These are phyloP conservation scores for Solanum okadae DNA, from an alignment of 257 asterid species.

Conservation along the genomic window DNA sequence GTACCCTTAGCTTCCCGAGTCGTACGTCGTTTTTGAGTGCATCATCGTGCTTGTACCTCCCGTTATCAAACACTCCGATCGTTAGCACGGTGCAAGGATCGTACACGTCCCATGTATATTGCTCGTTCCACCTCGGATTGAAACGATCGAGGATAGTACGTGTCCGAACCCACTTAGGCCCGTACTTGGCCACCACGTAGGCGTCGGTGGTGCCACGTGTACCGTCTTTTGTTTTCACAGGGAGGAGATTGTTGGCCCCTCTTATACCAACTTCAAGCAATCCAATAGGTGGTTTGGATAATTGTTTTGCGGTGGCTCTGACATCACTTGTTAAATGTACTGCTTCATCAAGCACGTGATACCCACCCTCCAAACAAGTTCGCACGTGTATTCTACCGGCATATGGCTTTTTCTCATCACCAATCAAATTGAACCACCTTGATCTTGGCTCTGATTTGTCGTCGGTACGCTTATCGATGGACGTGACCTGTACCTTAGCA, in stretches of 20 bases:
- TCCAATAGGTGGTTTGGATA: constrained; percentile 73
- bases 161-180: constrained; percentile 88
- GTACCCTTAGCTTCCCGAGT: constrained; percentile 72
- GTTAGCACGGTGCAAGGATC: constrained; percentile 90
- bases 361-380: constrained; percentile 77
- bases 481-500: constrained; percentile 57
- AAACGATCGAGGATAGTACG: constrained; percentile 78
- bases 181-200: constrained; percentile 79
- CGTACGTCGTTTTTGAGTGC: constrained; percentile 44
- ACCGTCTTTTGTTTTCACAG: constrained; percentile 77
- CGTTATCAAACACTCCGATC: constrained; percentile 76
- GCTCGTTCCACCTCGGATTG: constrained; percentile 89
- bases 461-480: constrained; percentile 69
- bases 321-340: constrained; percentile 89
- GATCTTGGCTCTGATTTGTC: constrained; percentile 74
- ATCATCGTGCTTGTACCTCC: constrained; percentile 55
- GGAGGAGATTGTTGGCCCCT: constrained; percentile 72
- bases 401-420: constrained; percentile 33
- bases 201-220: constrained; percentile 80
- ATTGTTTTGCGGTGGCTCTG: constrained; percentile 66
- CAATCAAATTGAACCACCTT: constrained; percentile 68
- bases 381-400: constrained; percentile 84
- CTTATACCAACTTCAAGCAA: constrained; percentile 73
- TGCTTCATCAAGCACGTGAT: constrained; percentile 95
- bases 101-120: constrained; percentile 85